phyloP scores from a whole-genome alignment of 2,329 filamentous ascomycete species.

The Sporothrix pallida region DNA sequence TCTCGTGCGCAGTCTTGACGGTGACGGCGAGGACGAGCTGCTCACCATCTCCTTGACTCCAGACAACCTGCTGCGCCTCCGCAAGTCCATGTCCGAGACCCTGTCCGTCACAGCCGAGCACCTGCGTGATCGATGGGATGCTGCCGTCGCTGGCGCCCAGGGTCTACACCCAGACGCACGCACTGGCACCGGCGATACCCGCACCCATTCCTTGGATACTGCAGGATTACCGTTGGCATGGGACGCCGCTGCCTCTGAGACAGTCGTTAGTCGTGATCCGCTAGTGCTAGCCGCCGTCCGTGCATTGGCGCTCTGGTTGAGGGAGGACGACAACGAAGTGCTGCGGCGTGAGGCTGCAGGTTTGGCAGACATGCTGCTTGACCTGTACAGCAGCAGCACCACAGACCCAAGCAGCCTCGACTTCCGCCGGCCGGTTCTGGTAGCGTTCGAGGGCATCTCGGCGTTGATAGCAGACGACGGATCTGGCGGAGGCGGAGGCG shows the following conservation, averaged over 20 bases:
- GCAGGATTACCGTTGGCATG: conserved; percentile 57
- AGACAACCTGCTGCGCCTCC: conserved; percentile 65
- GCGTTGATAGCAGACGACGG: conserved; percentile 44
- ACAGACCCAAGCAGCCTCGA: conserved; percentile 50
- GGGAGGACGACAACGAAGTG: conserved; percentile 68
- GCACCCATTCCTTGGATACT: conserved; percentile 37
- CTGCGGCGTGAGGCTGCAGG: conserved; percentile 63
- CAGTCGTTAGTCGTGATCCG: conserved; percentile 58
- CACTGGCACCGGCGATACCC: conserved; percentile 50
- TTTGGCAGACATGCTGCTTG: conserved; percentile 67
- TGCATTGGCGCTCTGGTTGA: conserved; percentile 68
- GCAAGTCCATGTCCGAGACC: conserved; percentile 66
- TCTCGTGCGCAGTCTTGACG: conserved; percentile 60
- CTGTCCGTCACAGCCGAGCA: conserved; percentile 68
- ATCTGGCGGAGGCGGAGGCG: conserved; percentile 47
- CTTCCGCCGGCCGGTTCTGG: conserved; percentile 62
- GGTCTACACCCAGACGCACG: conserved; percentile 66
- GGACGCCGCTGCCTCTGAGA: conserved; percentile 59
- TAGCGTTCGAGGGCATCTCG: conserved; percentile 65
- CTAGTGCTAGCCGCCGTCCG: conserved; percentile 64
- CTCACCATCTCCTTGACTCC: conserved; percentile 49
- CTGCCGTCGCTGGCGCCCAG: conserved; percentile 64
- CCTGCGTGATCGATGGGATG: conserved; percentile 73
- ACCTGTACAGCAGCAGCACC: conserved; percentile 56
- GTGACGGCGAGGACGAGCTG: conserved; percentile 53